Evolutionary conservation across 352 stramenopile species (phyloP).

Genomic region (Globisporangium rhizosaccharum): DNA sequence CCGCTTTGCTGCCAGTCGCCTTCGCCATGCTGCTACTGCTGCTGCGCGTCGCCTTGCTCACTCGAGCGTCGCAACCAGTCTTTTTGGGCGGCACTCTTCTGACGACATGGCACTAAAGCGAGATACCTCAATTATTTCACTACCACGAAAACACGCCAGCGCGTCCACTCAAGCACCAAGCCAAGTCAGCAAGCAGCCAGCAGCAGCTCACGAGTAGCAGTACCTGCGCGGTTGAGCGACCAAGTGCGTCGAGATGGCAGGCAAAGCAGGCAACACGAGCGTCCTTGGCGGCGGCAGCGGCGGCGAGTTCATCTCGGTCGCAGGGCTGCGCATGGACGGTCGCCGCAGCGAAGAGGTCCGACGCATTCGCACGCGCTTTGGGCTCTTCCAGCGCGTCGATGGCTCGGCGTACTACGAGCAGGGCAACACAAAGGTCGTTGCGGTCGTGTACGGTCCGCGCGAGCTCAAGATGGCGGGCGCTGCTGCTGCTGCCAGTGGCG

Average conservation of each 20-base stretch:
- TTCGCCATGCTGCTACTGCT: not conserved
- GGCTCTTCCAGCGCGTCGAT: slow-evolving; percentile 82
- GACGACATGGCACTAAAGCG: not conserved
- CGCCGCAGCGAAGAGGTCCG: slow-evolving; percentile 81
- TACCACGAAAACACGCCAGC: not conserved
- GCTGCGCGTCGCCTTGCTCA: not conserved
- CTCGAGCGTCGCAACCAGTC: not conserved
- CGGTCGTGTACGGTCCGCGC: slow-evolving; percentile 82
- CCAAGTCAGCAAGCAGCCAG: not conserved
- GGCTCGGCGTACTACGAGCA: slow-evolving; percentile 86
- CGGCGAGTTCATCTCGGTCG: slow-evolving; percentile 81
- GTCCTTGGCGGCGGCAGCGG: slow-evolving; percentile 44
- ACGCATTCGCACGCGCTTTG: slow-evolving; percentile 76
- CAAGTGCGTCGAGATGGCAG: slow-evolving; percentile 29
- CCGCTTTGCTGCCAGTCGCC: not conserved
- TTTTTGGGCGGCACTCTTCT: not conserved
- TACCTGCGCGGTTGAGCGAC: not conserved
- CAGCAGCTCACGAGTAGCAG: not conserved
- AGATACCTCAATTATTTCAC: not conserved
- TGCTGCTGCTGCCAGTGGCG: slow-evolving; percentile 24
- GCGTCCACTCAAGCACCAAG: not conserved
- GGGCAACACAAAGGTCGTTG: slow-evolving; percentile 88
- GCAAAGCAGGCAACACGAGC: slow-evolving; percentile 53
- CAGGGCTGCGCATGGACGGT: slow-evolving; percentile 79
- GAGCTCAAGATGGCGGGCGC: slow-evolving; percentile 51